Base-by-base conservation (phyloP, 108 stramenopile genomes). In the Discostella pseudostelligera region DNA sequence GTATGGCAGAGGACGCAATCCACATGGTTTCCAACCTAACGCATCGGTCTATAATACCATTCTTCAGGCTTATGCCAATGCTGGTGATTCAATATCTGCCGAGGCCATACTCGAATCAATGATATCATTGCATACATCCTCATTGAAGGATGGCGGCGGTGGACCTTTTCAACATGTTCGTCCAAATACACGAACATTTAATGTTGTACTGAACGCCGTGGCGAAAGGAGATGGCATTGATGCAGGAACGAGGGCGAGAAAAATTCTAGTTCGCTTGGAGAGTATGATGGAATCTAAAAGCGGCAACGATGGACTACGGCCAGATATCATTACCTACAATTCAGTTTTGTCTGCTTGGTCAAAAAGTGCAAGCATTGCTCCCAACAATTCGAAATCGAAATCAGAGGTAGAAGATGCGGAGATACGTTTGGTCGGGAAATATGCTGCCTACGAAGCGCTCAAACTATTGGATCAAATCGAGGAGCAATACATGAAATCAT, bases 31-130 rank as follows among this genome's bases (percentile, higher is more conserved):
- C 39, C 55, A 59, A 39, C 79, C 81, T 5, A 82, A 85, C 29
- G 26, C 72, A 0, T 48, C 65, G 3, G 43, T 72, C 5, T 81
- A 69, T 67, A 85, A 82, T 51, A 66, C 72, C 3, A 40, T 77
- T 10, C 55, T 83, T 60, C 64, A 66, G 50, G 81, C 81, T 36
- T 85, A 69, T 64, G 81, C 76, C 12, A 67, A 65, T 35, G 65
- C 72, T 2, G 70, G 79, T 10, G 46, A 82, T 29, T 71, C 79
- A 11, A 11, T 58, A 9, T 58, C 63, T 3, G 84, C 84, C 13
- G 70, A 83, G 56, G 43, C 12, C 1, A 46, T 76, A 7, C 74
- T 76, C 0, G 17, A 50, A 3, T 32, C 37, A 13, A 76, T 76
- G 74, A 65, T 74, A 29, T 51, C 56, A 36, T 62, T 75, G 26